Conservation (phyloP, 257 asterid genomes). For the Solanum tacnaense region DNA sequence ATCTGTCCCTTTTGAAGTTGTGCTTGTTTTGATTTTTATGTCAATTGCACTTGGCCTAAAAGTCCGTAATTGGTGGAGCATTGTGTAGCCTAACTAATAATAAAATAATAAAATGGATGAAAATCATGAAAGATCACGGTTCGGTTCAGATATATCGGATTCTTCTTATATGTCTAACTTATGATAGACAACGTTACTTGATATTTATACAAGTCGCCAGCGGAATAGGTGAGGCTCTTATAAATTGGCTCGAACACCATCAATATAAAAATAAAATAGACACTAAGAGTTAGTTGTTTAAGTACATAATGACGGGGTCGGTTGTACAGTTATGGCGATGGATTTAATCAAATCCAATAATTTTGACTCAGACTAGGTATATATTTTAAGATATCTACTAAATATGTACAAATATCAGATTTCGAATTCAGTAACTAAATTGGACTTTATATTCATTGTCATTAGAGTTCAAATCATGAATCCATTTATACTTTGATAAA, state of each 20-base stretch:
- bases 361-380: neutral
- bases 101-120: neutral
- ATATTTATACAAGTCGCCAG: neutral
- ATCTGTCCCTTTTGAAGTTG: neutral
- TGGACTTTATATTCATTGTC: neutral
- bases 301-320: neutral
- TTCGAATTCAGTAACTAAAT: neutral
- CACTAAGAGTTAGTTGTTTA: neutral
- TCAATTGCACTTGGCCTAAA: neutral
- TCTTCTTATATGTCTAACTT: neutral
- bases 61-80: neutral
- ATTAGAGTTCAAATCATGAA: neutral
- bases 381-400: neutral
- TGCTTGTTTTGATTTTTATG: neutral
- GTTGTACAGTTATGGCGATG: neutral
- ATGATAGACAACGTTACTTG: neutral
- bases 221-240: neutral
- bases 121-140: neutral
- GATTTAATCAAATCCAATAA: neutral
- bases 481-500: neutral
- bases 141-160: fast-evolving
- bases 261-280: neutral
- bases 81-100: neutral
- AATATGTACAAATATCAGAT: neutral
- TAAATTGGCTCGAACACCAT: neutral